Conservation (phyloP, 2,329 filamentous ascomycete genomes). For the Trichophyton simii region DNA sequence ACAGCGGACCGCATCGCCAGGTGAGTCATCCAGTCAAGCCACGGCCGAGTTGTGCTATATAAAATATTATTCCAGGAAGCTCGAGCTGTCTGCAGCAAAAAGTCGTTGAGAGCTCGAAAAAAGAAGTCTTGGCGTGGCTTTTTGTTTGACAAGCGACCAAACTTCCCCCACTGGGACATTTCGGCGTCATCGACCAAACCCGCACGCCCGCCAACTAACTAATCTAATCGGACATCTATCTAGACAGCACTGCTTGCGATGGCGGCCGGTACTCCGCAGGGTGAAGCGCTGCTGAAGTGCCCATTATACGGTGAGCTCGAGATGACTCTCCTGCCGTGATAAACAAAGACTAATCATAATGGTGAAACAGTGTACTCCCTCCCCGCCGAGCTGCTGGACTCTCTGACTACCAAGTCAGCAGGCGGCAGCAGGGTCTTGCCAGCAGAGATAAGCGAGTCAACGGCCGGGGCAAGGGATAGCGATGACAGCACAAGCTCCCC, state of each 20-base stretch:
- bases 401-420: conserved; percentile 48
- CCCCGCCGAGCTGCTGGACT: conserved; percentile 57
- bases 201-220: not conserved
- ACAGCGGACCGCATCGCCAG: too few relatives aligned
- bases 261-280: conserved; percentile 15
- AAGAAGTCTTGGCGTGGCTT: too few relatives aligned
- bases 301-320: conserved; percentile 38
- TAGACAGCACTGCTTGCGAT: not conserved
- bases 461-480: conserved; percentile 23
- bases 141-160: too few relatives aligned
- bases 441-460: conserved; percentile 17
- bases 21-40: too few relatives aligned
- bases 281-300: conserved; percentile 33
- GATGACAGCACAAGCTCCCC: conserved; percentile 43
- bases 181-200: not conserved
- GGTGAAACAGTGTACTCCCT: conserved; percentile 67
- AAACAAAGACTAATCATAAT: not conserved
- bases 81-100: too few relatives aligned
- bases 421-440: conserved; percentile 16
- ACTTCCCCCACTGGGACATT: too few relatives aligned
- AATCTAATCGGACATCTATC: not conserved
- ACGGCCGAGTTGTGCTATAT: too few relatives aligned
- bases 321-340: not conserved
- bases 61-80: too few relatives aligned
- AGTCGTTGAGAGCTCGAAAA: too few relatives aligned